Evolutionary conservation across 139 green algal genomes (phyloP).

Genomic region (Closterium sp.): DNA sequence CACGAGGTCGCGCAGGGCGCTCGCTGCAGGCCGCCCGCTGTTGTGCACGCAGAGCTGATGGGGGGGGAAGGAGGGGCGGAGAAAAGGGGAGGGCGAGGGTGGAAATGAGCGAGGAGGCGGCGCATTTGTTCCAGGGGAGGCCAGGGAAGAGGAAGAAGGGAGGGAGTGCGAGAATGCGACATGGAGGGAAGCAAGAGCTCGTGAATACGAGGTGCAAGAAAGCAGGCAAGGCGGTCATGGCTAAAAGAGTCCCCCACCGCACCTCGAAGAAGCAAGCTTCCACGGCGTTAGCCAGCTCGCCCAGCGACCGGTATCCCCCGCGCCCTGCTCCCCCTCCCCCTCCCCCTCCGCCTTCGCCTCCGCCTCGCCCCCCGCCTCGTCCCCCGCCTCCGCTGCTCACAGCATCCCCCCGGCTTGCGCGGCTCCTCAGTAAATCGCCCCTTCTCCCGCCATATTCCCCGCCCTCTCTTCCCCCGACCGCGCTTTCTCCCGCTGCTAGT

Average conservation of each 20-base stretch:
- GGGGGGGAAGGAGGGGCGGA: too few species aligned
- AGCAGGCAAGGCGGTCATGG: too few species aligned
- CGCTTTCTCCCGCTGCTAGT: neutral
- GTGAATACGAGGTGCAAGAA: too few species aligned
- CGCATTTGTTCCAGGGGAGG: too few species aligned
- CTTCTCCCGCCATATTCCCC: neutral
- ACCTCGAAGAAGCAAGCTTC: neutral
- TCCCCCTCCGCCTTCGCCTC: neutral
- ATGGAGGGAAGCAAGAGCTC: too few species aligned
- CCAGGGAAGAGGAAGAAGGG: too few species aligned
- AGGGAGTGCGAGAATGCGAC: too few species aligned
- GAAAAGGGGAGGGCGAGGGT: too few species aligned
- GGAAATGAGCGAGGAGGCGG: too few species aligned
- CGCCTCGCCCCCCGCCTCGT: neutral
- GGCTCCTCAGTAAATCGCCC: neutral
- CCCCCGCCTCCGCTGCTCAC: neutral
- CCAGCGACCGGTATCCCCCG: neutral
- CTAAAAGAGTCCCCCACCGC: too few species aligned
- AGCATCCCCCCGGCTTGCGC: neutral
- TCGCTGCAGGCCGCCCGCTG: conserved; percentile 30
- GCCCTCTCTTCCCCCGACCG: neutral
- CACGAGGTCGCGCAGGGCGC: conserved; percentile 34
- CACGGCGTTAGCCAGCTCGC: neutral
- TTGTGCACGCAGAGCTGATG: conserved; percentile 47
- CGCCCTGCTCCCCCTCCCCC: too few species aligned